phyloP scores from a whole-genome alignment of 768 basidiomycete species.

The Pleurotus citrinopileatus region DNA sequence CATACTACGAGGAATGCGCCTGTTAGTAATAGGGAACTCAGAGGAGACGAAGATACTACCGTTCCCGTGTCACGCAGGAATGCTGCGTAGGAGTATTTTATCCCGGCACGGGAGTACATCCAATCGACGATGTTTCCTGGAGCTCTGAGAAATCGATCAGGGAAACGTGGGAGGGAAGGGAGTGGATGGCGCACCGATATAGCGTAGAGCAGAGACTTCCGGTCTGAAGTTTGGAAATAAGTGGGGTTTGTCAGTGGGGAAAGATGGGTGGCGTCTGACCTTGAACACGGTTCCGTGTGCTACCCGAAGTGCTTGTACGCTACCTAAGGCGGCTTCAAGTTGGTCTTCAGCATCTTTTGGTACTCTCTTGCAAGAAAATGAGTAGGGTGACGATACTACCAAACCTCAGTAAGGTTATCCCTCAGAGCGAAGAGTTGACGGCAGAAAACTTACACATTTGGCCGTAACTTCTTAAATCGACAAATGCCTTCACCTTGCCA shows the following conservation, averaged over 20 bases:
- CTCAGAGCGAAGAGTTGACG: no score
- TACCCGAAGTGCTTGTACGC: slow-evolving; percentile 50
- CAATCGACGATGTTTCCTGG: slow-evolving; percentile 69
- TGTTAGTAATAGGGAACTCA: neutral
- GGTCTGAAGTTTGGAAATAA: slow-evolving; percentile 23
- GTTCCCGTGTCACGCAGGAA: slow-evolving; percentile 72
- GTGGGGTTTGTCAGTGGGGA: neutral
- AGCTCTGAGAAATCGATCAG: slow-evolving; percentile 29
- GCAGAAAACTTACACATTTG: slow-evolving; percentile 71
- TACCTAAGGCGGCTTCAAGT: slow-evolving; percentile 68
- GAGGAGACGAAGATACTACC: slow-evolving; percentile 35
- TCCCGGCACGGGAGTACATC: slow-evolving; percentile 52
- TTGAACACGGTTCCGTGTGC: slow-evolving; percentile 57
- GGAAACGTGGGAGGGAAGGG: neutral
- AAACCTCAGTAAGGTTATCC: no score
- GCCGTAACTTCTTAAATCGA: slow-evolving; percentile 80
- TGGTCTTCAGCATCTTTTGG: slow-evolving; percentile 76
- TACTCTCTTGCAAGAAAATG: slow-evolving; percentile 59
- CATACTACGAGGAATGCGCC: slow-evolving; percentile 46
- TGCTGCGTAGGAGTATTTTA: slow-evolving; percentile 62
- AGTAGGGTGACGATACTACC: slow-evolving; percentile 78
- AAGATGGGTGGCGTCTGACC: slow-evolving; percentile 26
- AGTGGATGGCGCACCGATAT: slow-evolving; percentile 30
- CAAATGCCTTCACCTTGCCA: slow-evolving; percentile 52
- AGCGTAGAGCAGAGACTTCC: slow-evolving; percentile 44